Base-by-base conservation (phyloP, 495 filamentous ascomycete genomes). In the Aspergillus leporis region DNA sequence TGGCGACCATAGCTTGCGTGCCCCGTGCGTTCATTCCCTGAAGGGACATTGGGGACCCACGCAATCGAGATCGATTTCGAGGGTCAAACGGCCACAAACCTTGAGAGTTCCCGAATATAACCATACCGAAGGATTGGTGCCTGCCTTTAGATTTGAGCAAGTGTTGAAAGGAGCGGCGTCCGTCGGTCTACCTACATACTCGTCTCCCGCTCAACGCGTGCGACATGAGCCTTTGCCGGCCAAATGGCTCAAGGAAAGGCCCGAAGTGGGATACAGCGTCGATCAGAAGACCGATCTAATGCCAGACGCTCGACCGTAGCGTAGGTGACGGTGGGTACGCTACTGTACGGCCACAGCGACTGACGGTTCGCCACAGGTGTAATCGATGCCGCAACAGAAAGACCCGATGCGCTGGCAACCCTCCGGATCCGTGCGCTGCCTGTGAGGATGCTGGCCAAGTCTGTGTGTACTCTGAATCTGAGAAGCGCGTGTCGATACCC, bases 381-480 rank as follows among this genome's bases (percentile, higher is more conserved):
- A 74, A 74, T 65, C 68, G 73, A 47, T 76, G 73, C 57, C 68
- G 73, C 23, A 64, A 43, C 43, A 63, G 73, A 25, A 76, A 76
- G 51, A 71, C 70, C 5, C 66, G 70, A 31, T 76, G 73, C 55
- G 68, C 66, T n/a, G 71, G 73, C 18, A 71, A 59, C 48, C 73
- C 73, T 10, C 73, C 73, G 2, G 61, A 60, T 7, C 70, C 73
- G 2, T 76, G 73, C 50, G 68, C 68, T 23, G 67, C 68, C 5
- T 76, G 73, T 45, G 67, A 68, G 32, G 71, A 74, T 51, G 66
- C 51, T 1, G 67, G 64, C 3, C 64, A 69, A 13, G n/a, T 34
- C 9, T 76, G 73, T 54, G 62, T 73, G n/a, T 76, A 74, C 34
- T 69, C 71, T 0, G 73, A 76, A 56, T 68, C 73, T 0, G 73